Evolutionary conservation across 371 early-diverging fungal genomes (phyloP), one percentile per base, ranked within the genome.

Genomic region (Catenaria anguillulae): DNA sequence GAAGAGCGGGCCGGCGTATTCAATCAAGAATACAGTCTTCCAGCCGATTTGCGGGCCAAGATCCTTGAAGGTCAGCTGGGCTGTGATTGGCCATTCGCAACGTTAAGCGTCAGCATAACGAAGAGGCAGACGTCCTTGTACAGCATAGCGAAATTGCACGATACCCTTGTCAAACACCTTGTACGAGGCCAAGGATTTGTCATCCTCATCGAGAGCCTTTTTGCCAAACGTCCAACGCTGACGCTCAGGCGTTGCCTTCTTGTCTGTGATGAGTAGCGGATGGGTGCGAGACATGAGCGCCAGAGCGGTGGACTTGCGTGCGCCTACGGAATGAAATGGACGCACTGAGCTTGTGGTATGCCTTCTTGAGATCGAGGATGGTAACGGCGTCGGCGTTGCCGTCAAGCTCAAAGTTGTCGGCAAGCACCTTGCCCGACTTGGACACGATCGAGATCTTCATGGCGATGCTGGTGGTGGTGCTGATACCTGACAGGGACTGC

Each of bases 11-110:
- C 97, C 97, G 35, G 81, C 70, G 65, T 97, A 97, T 71, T 97
- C 97, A 65, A 93, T 82, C 68, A 92, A 69, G 71, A 94, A 97
- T 42, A 95, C 96, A 26, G 89, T 86, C 56, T 82, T 80, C 97
- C 97, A 97, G 62, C 89, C 84, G 61, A 95, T 85, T 73, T 97
- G 97, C 34, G 89, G 90, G 19, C 94, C 96, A 65, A 70, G 36
- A 45, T 61, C 26, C 37, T 65, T 70, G 31, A 64, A 42, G 17
- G 62, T 24, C 55, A 48, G 48, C 17, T 43, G 17, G 43, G 21
- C 43, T 17, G 21, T 23, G 21, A 23, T 21, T 23, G 6, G n/a
- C n/a, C n/a, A n/a, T n/a, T n/a, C n/a, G n/a, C n/a, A n/a, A n/a
- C n/a, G n/a, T n/a, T n/a, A n/a, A n/a, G n/a, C n/a, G n/a, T n/a